Base-by-base conservation (phyloP, 345 rosid genomes). In the Viola odorata region DNA sequence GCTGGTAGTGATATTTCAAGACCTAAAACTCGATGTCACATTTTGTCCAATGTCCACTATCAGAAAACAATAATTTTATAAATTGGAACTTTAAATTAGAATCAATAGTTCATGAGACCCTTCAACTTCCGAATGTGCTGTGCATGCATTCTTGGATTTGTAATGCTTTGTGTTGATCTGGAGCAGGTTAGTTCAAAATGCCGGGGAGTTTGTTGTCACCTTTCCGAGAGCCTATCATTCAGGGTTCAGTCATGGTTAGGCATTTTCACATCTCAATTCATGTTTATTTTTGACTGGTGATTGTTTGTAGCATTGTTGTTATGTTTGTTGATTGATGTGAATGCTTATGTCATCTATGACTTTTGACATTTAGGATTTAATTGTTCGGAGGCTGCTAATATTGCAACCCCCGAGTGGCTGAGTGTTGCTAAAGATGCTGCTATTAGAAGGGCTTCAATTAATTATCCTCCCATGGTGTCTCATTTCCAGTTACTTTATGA, bases 151-250 rank as follows among this genome's bases (percentile, higher is more conserved):
- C 60, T 44, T 8, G 53, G 8, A 37, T 53, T 37, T 42, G 6
- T 57, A 14, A 58, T 45, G 54, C 38, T 15, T 10, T 32, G 7
- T 9, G 41, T 57, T 58, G 50, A 48, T 66, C 51, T 45, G 49
- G 39, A 67, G 52, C 71, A 67, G 71, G 71, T 60, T 67, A 53
- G 71, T 67, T 52, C 71, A 67, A 60, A 67, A 67, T 45, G 71
- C 64, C 14, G 74, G 74, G 55, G 99, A 94, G 61, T 94, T 84
- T 74, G 96, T 94, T 41, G 88, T 94, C 70, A 94, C 99, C 15
- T 95, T 95, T 71, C 99, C 99, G 54, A 83, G 97, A 78, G 99
- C 97, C 47, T 95, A 95, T 77, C 99, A 95, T 80, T 85, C 95
- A 14, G 99, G 99, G 62, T 95, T 95, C 75, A 95, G 99, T 81